A percentile compares a stretch with the other conserved stretches of the same genome.
These are phyloP conservation scores for Diutina catenulata DNA, from an alignment of 1,139 yeast species.

Conservation along the genomic window DNA sequence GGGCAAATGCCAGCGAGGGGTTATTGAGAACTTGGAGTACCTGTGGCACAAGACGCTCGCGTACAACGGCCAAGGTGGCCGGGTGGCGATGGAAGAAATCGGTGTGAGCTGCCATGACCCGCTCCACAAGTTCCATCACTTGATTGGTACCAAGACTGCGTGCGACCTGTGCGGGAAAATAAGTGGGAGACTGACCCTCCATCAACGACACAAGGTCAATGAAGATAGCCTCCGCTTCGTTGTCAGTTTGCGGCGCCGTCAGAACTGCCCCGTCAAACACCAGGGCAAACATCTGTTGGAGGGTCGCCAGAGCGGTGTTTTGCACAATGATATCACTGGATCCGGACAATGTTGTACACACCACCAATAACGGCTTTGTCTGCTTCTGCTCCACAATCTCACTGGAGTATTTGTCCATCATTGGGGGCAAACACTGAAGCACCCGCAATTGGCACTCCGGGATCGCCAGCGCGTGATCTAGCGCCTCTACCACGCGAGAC, in stretches of 20 bases:
- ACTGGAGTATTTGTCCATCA: slow-evolving; percentile 46
- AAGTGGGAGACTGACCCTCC: background rate
- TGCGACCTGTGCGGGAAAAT: background rate
- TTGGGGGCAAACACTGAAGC: slow-evolving; percentile 71
- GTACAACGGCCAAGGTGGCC: background rate
- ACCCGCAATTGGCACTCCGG: slow-evolving; percentile 74
- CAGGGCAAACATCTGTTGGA: slow-evolving; percentile 70
- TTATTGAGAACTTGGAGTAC: background rate
- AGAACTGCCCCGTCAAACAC: slow-evolving; percentile 60
- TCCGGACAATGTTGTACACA: slow-evolving; percentile 59
- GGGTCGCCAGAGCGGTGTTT: slow-evolving; percentile 90
- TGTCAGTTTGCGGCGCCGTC: too few relatives aligned
- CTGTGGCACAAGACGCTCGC: background rate
- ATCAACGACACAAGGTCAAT: background rate
- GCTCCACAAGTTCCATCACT: background rate
- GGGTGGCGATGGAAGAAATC: background rate
- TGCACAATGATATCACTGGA: slow-evolving; percentile 67
- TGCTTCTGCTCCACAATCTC: slow-evolving; percentile 16
- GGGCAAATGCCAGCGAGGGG: background rate
- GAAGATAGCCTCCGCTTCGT: background rate
- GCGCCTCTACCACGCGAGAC: slow-evolving; percentile 46
- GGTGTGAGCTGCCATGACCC: background rate
- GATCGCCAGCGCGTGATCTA: slow-evolving; percentile 56
- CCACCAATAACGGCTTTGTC: slow-evolving; percentile 46
- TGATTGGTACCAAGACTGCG: background rate